Conservation (phyloP, 345 rosid genomes). For the Pugionium dolabratum region DNA sequence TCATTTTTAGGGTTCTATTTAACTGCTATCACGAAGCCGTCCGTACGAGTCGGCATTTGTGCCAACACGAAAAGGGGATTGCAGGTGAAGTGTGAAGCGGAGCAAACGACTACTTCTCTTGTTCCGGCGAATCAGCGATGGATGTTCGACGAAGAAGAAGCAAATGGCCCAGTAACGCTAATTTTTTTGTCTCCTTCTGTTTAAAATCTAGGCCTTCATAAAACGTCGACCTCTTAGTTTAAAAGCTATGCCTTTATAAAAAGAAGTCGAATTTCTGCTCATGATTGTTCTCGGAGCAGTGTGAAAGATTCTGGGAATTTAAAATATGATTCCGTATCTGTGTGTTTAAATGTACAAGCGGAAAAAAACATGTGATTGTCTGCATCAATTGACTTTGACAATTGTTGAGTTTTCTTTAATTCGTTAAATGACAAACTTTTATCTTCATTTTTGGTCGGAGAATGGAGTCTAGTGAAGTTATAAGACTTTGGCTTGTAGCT, state of each 20-base stretch:
- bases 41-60: conserved; percentile 8
- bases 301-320: too few species aligned
- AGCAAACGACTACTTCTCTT: conserved; percentile 43
- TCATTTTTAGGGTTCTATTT: conserved; percentile 51
- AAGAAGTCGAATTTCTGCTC: too few species aligned
- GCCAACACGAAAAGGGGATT: conserved; percentile 38
- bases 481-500: not conserved
- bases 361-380: too few species aligned
- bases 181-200: conserved; percentile 12
- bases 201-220: not conserved
- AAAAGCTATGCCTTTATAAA: too few species aligned
- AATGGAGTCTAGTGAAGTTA: conserved; percentile 3
- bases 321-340: too few species aligned
- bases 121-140: conserved; percentile 68
- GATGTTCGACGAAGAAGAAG: conserved; percentile 74
- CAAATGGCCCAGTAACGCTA: conserved; percentile 47
- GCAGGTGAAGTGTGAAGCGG: conserved; percentile 52
- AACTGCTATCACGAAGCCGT: conserved; percentile 38
- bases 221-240: too few species aligned
- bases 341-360: too few species aligned
- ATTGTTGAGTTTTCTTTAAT: too few species aligned
- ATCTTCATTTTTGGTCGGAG: not conserved
- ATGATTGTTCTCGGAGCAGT: too few species aligned
- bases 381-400: too few species aligned
- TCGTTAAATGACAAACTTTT: not conserved